phyloP scores from a whole-genome alignment of 495 filamentous ascomycete genomes.

The Neurospora sp. region DNA sequence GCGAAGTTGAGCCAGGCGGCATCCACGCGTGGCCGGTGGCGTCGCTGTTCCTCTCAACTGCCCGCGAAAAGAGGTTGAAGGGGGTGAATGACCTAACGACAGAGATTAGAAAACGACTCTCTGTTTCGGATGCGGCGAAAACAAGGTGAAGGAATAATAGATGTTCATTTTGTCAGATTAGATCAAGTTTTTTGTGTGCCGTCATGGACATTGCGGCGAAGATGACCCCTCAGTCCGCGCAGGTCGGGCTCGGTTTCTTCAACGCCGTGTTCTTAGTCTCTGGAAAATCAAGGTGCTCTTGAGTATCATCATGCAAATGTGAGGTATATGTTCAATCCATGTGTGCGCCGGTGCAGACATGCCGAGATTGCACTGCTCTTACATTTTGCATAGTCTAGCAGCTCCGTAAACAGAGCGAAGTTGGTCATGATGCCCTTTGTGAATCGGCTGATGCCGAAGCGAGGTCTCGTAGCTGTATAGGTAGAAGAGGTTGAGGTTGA shows the following conservation, averaged over 20 bases:
- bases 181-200: slow-evolving; percentile 42
- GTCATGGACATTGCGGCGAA: slow-evolving; percentile 36
- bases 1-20: slow-evolving; percentile 44
- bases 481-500: neutral
- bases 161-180: slow-evolving; percentile 35
- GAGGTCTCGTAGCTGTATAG: neutral
- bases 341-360: neutral
- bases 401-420: neutral
- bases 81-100: slow-evolving; percentile 47
- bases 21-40: slow-evolving; percentile 77
- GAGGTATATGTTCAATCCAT: neutral
- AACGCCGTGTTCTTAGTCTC: slow-evolving; percentile 27
- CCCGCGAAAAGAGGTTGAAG: slow-evolving; percentile 41
- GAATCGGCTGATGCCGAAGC: neutral
- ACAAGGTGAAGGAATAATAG: neutral
- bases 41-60: slow-evolving; percentile 52
- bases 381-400: neutral
- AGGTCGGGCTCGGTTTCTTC: slow-evolving; percentile 32
- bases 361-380: neutral
- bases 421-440: neutral
- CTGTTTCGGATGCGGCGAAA: slow-evolving; percentile 1
- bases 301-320: slow-evolving; percentile 31
- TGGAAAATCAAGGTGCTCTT: slow-evolving; percentile 29
- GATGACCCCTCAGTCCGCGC: slow-evolving; percentile 35
- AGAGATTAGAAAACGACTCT: slow-evolving; percentile 32